Base-by-base conservation (phyloP, 768 basidiomycete genomes). In the Leccinum incarnatum region DNA sequence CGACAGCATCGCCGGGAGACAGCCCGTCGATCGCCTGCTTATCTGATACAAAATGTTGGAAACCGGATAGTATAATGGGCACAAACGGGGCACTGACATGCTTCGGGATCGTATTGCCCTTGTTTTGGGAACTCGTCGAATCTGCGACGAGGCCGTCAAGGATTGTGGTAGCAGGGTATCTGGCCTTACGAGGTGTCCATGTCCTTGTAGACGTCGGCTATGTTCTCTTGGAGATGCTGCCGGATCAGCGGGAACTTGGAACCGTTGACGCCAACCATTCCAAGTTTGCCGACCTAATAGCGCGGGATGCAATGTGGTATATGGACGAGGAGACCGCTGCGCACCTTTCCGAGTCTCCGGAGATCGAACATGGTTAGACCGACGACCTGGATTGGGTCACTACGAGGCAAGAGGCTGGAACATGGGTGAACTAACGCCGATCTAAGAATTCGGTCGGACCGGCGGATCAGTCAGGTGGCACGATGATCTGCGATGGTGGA, bases 261-360 rank as follows among this genome's bases (percentile, higher is more conserved):
- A 40, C 93, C 93, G 70, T 88, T 91, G 50, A 92, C 91, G 32
- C 94, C 93, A 55, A 90, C 95, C 93, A 95, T 95, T 51, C 83
- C 81, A 23, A 94, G 83, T 53, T 85, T 77, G 64, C 83, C 83
- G 46, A 93, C 83, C 88, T 87, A 3, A 29, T 29, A 53, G 27
- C 47, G 32, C 53, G 21, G 50, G 32, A 45, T 29, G 3, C 15
- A 17, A 42, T 58, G 56, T 57, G 71, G 58, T 57, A 25, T 23
- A 11, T 32, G 21, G 8, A 23, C 29, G 56, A 62, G 59, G 51
- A 54, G 10, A 59, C 65, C 62, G 61, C 63, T 56, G 77, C 54
- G 19, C 36, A 65, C 91, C 81, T 95, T 95, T 61, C 88, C 91
- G 32, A 87, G 76, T 63, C 93, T 83, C 63, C 91, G 85, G 52